Evolutionary conservation across 805 yeast species (phyloP), one percentile per base, ranked within the genome.

Genomic region (Lipomyces sp.): DNA sequence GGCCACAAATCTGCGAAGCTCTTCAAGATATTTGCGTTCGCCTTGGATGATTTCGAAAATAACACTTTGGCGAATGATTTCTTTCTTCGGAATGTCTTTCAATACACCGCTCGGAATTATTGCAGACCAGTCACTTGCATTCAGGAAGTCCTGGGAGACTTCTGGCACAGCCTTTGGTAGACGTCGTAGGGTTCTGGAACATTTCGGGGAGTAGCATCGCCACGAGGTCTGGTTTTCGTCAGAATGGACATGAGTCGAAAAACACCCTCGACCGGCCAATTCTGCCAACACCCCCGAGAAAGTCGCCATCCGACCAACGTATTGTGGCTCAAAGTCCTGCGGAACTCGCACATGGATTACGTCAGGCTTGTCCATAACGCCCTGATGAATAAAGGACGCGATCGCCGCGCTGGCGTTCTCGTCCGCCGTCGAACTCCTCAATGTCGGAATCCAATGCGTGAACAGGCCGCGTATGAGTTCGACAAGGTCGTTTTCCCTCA

Each of bases 41-140:
- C 86, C 84, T 64, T 86, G 81, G 35, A 91, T 85, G 58, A 90
- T 78, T 74, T 91, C 97, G 77, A 89, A 92, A 3, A 90, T 83
- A 64, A 87, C 86, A 64, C 90, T 87, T 75, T 91, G 97, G 48
- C 86, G 81, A 72, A 85, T 86, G n/a, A 86, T 80, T 63, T 86
- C 85, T 10, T 77, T 65, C 54, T 64, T 69, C n/a, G 69, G 70
- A 13, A 76, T 56, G 1, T 32, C 24, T 8, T 11, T 54, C 48
- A 50, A 56, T 34, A 37, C 70, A 2, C 65, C 71, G 18, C 67
- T 60, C 13, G 63, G 55, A 3, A 57, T 60, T 1, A 63, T 42
- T 35, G 67, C 71, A 1, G 55, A 64, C 57, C 75, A 64, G 37
- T 63, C 57, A 30, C 67, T 74, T 6, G 74, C 75, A 8, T 59